A percentile compares a stretch with the other conserved stretches of the same genome.
Conservation (phyloP, 331 rosid species). For the Telfairia occidentalis region DNA sequence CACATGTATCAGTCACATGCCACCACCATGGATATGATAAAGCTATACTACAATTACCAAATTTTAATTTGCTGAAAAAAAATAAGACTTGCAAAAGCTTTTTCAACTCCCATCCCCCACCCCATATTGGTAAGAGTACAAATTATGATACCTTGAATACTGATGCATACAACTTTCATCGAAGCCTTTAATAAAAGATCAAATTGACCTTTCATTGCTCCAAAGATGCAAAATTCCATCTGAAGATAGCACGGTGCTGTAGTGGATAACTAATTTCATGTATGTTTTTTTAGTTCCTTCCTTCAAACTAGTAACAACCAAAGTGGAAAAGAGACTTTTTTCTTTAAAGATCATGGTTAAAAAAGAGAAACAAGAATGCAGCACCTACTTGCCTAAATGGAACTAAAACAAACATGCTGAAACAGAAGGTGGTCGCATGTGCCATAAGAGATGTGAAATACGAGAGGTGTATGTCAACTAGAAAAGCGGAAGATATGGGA, state of each 20-base stretch:
- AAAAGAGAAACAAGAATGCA: not conserved
- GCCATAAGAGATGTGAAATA: not conserved
- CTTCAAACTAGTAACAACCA: not conserved
- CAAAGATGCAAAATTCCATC: not conserved
- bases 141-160: not conserved
- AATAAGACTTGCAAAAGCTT: not conserved
- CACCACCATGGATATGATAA: not conserved
- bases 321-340: not conserved
- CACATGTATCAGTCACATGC: not conserved
- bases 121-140: not conserved
- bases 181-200: not conserved
- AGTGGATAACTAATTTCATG: not conserved
- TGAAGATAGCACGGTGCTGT: not conserved
- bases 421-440: not conserved
- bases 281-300: not conserved
- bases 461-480: not conserved
- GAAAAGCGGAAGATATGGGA: not conserved
- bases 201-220: not conserved
- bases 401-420: not conserved
- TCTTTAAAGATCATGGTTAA: not conserved
- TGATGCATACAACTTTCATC: not conserved
- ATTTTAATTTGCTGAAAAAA: not conserved
- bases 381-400: not conserved
- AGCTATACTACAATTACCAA: not conserved
- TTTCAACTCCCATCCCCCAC: not conserved